These are phyloP conservation scores for Aphanomyces invadans DNA, from an alignment of 352 stramenopile species.

Conservation along the genomic window DNA sequence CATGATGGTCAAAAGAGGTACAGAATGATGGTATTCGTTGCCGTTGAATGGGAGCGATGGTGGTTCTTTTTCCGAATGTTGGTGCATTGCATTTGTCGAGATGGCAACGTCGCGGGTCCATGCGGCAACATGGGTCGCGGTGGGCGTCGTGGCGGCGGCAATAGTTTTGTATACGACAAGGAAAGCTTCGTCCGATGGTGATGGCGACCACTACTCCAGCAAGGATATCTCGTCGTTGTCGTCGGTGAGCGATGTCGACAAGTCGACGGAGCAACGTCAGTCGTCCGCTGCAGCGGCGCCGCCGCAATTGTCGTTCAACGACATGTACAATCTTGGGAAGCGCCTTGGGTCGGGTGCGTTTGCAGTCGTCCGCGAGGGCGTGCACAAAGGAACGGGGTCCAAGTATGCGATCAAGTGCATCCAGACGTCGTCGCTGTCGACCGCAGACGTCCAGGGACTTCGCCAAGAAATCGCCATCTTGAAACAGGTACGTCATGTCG, in stretches of 20 bases:
- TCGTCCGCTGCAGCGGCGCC: neutral
- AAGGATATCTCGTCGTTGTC: neutral
- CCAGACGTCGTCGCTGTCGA: slow-evolving; percentile 72
- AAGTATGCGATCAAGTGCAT: slow-evolving; percentile 89
- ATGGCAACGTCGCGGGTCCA: neutral
- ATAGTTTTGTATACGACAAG: neutral
- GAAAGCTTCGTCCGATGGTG: neutral
- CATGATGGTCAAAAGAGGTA: no score
- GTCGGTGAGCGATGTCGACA: neutral
- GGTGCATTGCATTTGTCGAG: no score
- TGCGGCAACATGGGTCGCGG: neutral
- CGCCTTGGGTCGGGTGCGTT: slow-evolving; percentile 86
- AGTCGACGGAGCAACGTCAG: neutral
- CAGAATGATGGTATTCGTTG: no score
- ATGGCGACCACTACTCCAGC: neutral
- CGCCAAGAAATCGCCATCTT: slow-evolving; percentile 58
- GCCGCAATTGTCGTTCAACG: neutral
- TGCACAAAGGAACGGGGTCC: slow-evolving; percentile 67
- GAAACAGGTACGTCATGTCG: slow-evolving; percentile 34
- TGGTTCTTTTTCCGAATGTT: no score
- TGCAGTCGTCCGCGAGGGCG: slow-evolving; percentile 78
- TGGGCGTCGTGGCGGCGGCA: neutral
- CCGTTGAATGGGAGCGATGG: no score
- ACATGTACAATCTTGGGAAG: slow-evolving; percentile 58
- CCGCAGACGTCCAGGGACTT: slow-evolving; percentile 62